Percentiles rank a stretch among this genome's conserved stretches.
These are phyloP conservation scores for Diaporthe vaccinii DNA, from an alignment of 2,329 filamentous ascomycete genomes.

Conservation along the genomic window DNA sequence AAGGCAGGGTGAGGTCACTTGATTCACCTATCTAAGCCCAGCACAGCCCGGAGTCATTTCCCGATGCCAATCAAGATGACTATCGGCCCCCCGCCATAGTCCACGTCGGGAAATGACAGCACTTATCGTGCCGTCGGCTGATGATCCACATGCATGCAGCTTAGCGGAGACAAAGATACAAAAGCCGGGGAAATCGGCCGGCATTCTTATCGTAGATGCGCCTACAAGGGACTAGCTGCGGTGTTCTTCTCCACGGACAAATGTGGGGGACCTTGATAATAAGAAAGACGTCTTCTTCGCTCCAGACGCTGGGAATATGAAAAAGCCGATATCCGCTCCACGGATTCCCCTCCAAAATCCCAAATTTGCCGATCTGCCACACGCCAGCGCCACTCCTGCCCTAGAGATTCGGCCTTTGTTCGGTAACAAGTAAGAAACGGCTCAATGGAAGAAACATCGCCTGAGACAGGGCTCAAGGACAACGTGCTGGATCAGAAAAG, in stretches of 20 bases:
- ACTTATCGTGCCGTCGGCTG: not conserved
- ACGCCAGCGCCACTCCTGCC: not conserved
- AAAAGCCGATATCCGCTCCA: not conserved
- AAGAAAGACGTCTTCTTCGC: not conserved
- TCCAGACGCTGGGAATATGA: not conserved
- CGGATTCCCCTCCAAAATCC: not conserved
- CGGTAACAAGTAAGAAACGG: not conserved
- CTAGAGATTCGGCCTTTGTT: not conserved
- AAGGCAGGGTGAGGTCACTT: not conserved
- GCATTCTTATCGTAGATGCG: not conserved
- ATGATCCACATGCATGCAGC: not conserved
- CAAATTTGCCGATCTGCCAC: slow-evolving; percentile 4
- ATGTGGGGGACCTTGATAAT: not conserved
- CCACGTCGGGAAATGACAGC: not conserved
- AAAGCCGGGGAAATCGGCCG: not conserved
- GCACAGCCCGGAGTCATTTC: not conserved
- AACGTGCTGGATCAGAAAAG: no score
- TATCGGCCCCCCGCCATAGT: not conserved
- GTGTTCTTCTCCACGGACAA: not conserved
- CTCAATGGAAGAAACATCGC: not conserved
- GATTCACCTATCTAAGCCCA: not conserved
- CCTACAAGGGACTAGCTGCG: not conserved
- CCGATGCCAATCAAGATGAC: not conserved
- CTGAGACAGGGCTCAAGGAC: not conserved
- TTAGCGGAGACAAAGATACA: not conserved